Evolutionary conservation across 2,329 filamentous ascomycete species (phyloP).

Genomic region (Fusarium stilboides): DNA sequence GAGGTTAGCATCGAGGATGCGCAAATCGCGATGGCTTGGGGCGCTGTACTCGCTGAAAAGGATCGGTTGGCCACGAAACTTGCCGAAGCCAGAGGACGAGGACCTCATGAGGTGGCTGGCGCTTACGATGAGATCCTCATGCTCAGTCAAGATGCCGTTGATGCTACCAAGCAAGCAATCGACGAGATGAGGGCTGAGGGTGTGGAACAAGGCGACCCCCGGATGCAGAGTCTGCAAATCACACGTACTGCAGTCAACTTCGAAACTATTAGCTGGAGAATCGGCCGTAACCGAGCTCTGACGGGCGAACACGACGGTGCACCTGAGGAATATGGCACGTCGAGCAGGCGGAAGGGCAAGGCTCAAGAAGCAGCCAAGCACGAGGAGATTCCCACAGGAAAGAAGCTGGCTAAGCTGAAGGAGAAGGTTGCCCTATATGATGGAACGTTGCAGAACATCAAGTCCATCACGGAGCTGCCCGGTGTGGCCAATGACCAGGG

Average conservation of each 20-base stretch:
- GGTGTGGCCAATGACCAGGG: conserved; percentile 88
- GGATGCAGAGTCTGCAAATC: conserved; percentile 94
- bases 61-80: conserved; percentile 65
- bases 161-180: conserved; percentile 93
- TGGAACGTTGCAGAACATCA: conserved; percentile 89
- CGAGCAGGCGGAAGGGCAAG: conserved; percentile 65
- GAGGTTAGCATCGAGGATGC: conserved; percentile 94
- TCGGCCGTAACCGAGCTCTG: conserved; percentile 91
- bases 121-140: conserved; percentile 94
- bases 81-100: conserved; percentile 59
- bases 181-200: conserved; percentile 90
- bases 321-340: conserved; percentile 64
- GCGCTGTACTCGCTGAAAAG: conserved; percentile 73
- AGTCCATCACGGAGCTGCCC: conserved; percentile 89
- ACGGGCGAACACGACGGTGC: conserved; percentile 88
- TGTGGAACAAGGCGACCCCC: conserved; percentile 83
- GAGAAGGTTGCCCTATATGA: conserved; percentile 94
- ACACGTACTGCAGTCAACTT: conserved; percentile 95
- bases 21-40: conserved; percentile 88
- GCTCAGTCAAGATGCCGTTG: conserved; percentile 92
- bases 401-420: conserved; percentile 83
- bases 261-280: conserved; percentile 92
- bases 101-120: conserved; percentile 79
- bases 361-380: conserved; percentile 59
- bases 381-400: conserved; percentile 77